Evolutionary conservation across 140 eudicot genomes (phyloP).

Genomic region (Erigeron philadelphicus): DNA sequence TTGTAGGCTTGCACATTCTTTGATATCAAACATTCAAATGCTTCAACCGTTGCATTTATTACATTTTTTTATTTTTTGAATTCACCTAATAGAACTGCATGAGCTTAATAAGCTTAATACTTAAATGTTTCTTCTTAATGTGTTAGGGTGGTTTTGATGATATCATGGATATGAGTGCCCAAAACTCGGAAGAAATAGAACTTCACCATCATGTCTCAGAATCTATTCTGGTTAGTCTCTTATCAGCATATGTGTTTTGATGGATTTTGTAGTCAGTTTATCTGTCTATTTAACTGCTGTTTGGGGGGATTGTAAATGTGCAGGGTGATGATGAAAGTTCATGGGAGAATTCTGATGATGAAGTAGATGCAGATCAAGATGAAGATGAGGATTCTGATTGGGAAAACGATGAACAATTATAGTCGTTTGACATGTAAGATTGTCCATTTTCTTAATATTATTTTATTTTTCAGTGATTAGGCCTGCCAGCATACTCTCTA

Average conservation of each 20-base stretch:
- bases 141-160: constrained; percentile 44
- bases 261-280: not conserved
- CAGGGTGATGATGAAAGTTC: constrained; percentile 69
- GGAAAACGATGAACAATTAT: constrained; percentile 19
- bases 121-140: constrained; percentile 5
- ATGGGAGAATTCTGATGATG: constrained; percentile 33
- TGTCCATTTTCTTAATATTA: not conserved
- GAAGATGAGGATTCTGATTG: constrained; percentile 35
- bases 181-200: constrained; percentile 33
- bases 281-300: not conserved
- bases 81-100: not conserved
- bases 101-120: constrained; percentile 4
- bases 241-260: not conserved
- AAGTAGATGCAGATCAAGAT: constrained; percentile 33
- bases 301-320: constrained; percentile 8
- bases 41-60: too few relatives aligned
- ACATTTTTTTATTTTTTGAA: not conserved
- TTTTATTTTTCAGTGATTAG: not conserved
- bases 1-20: too few relatives aligned
- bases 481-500: not conserved
- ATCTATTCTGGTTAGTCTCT: constrained; percentile 38
- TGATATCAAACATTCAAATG: too few relatives aligned
- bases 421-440: constrained; percentile 18
- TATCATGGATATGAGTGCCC: constrained; percentile 21
- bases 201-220: constrained; percentile 35